A percentile compares a stretch with the other conserved stretches of the same genome.
phyloP scores from a whole-genome alignment of 2,329 filamentous ascomycete genomes.

The Trichoderma koningiopsis region DNA sequence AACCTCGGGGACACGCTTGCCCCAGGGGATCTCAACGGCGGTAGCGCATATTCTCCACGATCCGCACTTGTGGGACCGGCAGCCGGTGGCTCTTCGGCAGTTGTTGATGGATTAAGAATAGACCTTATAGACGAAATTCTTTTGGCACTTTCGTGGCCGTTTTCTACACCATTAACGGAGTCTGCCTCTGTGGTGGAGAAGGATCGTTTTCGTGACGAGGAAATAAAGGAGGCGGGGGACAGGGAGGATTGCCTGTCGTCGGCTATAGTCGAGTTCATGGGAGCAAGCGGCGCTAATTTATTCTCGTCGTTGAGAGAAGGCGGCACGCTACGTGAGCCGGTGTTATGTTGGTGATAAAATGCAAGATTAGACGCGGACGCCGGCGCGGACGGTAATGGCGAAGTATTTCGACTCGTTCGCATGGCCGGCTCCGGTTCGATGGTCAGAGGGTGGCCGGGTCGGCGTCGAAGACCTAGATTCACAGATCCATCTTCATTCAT shows the following conservation, averaged over 20 bases:
- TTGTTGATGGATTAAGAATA: conserved; percentile 63
- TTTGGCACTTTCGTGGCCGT: conserved; percentile 54
- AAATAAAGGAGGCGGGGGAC: conserved; percentile 62
- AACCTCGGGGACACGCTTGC: conserved; percentile 42
- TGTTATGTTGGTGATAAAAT: conserved; percentile 53
- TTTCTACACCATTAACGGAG: conserved; percentile 39
- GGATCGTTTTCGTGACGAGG: conserved; percentile 65
- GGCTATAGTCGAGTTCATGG: conserved; percentile 43
- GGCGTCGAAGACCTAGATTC: conserved; percentile 60
- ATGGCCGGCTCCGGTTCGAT: conserved; percentile 50
- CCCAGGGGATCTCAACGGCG: conserved; percentile 48
- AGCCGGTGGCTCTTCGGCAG: conserved; percentile 31
- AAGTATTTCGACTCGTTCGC: conserved; percentile 48
- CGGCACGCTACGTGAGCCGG: conserved; percentile 41
- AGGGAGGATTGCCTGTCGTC: conserved; percentile 60
- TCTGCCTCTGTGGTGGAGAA: conserved; percentile 64
- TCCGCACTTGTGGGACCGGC: conserved; percentile 40
- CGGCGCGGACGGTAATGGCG: conserved; percentile 44
- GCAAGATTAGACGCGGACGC: conserved; percentile 48
- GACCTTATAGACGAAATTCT: conserved; percentile 76
- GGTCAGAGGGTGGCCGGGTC: conserved; percentile 48
- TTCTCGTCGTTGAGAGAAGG: conserved; percentile 58
- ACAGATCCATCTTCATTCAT: conserved; percentile 66
- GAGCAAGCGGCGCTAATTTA: conserved; percentile 58
- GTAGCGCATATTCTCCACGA: conserved; percentile 44